Evolutionary conservation across 306 rosid species (phyloP), one percentile per base, ranked within the genome.

Genomic region (Lagenaria siceraria): DNA sequence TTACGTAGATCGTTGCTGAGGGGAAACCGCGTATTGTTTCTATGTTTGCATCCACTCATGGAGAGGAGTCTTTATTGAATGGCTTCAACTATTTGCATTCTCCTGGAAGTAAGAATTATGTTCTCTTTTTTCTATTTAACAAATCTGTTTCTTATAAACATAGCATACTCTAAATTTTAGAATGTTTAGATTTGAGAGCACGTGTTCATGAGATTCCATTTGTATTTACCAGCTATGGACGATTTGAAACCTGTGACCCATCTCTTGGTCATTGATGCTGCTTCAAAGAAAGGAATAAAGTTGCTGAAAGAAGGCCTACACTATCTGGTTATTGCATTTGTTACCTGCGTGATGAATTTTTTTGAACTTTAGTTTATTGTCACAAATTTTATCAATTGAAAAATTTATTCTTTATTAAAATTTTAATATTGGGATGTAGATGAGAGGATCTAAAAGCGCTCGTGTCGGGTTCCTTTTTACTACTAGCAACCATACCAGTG

Each of bases 181-280:
- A 71, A 17, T 40, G 18, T 58, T 58, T 21, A 8, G 33, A 52
- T 59, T 48, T 56, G 35, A 38, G 21, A 31, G 24, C 18, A 21
- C 40, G n/a, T 22, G 6, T 56, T 56, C 29, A 36, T 11, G 19
- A 51, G 25, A 42, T 75, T 75, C 60, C 31, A 19, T 77, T 81
- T 86, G 78, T 80, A 60, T 33, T 58, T 59, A 76, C 58, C 87
- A 95, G 99, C 99, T 65, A 69, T 79, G 77, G 93, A 95, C 81
- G 97, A 92, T 75, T 79, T 95, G 96, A 95, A 95, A 86, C 87
- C 97, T 0, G 93, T 95, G 80, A 95, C 99, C 49, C 99, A 95
- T 83, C 92, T 92, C 83, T 85, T 95, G 82, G 92, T 86, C 70
- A 84, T 95, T 79, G 90, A 95, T 79, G 81, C 86, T 75, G 59